Evolutionary conservation across 148 eudicot species (phyloP), one percentile per base, ranked within the genome.

Genomic region (Simmondsia chinensis): DNA sequence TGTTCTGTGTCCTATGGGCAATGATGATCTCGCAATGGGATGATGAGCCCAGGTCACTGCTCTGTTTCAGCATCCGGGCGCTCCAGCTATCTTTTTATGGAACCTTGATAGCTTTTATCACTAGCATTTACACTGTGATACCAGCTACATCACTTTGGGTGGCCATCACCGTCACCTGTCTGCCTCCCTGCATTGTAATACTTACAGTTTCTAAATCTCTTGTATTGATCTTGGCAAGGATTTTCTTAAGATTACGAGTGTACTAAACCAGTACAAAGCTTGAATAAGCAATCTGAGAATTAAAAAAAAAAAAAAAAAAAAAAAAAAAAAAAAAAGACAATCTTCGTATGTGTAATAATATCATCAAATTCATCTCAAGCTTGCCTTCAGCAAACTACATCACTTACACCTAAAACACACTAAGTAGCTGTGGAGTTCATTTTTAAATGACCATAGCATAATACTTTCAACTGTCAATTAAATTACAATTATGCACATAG

Each of bases 51-150:
- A 52, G 57, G 46, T 60, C 36, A 42, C 52, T 71, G 11, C 65
- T 71, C 32, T 43, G 48, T 1, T 46, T 71, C 57, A 56, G 61
- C 65, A 57, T 66, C 36, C 52, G 31, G n/a, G 9, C 61, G 42
- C 76, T 71, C 34, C 71, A 71, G 43, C 57, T 71, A 20, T 67
- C 72, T 15, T 65, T 71, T 52, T 52, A 48, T n/a, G 68, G 53
- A 47, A 71, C 65, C 34, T 43, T 66, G 16, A 24, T 36, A 26
- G 76, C 72, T 18, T 71, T 65, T 48, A 58, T 63, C 41, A 61
- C 60, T 46, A 49, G 57, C 29, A 23, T 54, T 21, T 66, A 51
- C 57, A 61, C 76, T 38, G 25, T 61, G 22, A 56, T 60, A 47
- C 56, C 64, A 20, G 43, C 57, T 9, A 43, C 41, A 16, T 50